Evolutionary conservation across 2,329 filamentous ascomycete genomes (phyloP), one percentile per base, ranked within the genome.

Genomic region (Calonectria honghensis): DNA sequence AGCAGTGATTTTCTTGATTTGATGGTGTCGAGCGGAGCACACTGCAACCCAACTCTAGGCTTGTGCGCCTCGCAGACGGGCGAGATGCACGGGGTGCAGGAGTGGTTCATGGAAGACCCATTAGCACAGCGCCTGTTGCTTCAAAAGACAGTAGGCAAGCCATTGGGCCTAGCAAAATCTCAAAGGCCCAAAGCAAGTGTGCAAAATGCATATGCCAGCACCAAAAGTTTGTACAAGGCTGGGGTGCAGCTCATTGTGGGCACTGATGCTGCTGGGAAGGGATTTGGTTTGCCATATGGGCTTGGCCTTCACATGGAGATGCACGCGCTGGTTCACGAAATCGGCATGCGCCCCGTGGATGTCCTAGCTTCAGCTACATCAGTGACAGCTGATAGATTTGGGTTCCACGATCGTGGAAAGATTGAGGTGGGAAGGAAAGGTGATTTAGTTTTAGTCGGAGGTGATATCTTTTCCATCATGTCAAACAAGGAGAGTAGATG

Each of bases 91-190:
- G 57, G n/a, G 1, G 35, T 29, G 6, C 57, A 61, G 14, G 35
- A 61, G 39, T 61, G 13, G 35, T 61, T 61, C 35, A 61, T 61
- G 57, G 35, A 29, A 29, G 57, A 61, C 37, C 57, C 57, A 41
- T 29, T 61, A 1, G 57, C 57, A 14, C 35, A 41, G 14, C n/a
- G n/a, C 13, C 35, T 61, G 11, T 6, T 61, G 6, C 57, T 61
- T 18, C n/a, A 61, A 41, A 61, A 39, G 11, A 9, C 24, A 5
- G n/a, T 24, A 4, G 57, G 57, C 3, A 61, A 61, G 9, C 35
- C 57, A 9, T 10, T 61, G n/a, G 35, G 57, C 1, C 20, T 61
- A 3, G 57, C 57, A 14, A 41, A 39, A 20, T 39, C 57, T 9
- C 57, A 61, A 29, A 61, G 57, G 6, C 57, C 57, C 14, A 61